Evolutionary conservation across 2,329 filamentous ascomycete genomes (phyloP), one percentile per base, ranked within the genome.

Genomic region (Teratosphaeria viscida): DNA sequence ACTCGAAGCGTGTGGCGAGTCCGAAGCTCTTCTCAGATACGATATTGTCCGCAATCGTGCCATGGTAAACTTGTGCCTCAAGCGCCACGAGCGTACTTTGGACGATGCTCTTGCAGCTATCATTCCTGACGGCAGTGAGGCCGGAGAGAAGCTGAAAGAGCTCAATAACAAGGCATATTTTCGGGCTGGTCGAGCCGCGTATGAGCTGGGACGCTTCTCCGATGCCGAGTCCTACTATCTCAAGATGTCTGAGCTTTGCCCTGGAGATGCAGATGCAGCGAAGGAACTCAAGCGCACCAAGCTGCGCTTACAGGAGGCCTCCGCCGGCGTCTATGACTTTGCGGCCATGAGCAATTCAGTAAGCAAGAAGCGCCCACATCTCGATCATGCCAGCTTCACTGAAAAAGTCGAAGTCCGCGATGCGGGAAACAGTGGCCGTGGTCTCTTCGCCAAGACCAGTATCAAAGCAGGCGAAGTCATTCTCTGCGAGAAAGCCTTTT

Each of bases 391-490:
- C n/a, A 60, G 55, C 39, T 69, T 62, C 59, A 60, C 56, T 19
- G 57, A 54, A 7, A 58, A 60, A 5, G 23, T 27, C 16, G 55
- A 62, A 12, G 56, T 65, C 11, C 49, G 61, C 6, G 54, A 62
- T 11, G 64, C 74, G 4, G 60, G 29, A 68, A 74, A 63, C 10
- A 59, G 60, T 26, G 77, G 78, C 10, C 71, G 72, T 2, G 78
- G 77, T 1, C 66, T 80, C 2, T 79, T 80, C 60, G 75, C 77
- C 0, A 68, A 70, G 0, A 64, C 68, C 19, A 65, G 70, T 54
- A 66, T 79, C 54, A 65, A 64, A 4, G 70, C 73, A 0, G 77
- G 77, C 54, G 74, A 77, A 1, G 54, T 79, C 2, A 67, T 79
- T 26, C 71, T 78, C 16, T 73, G 71, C 39, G 78, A 71, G 54